Conservation (phyloP, 345 rosid species). For the Brassica rapa region DNA sequence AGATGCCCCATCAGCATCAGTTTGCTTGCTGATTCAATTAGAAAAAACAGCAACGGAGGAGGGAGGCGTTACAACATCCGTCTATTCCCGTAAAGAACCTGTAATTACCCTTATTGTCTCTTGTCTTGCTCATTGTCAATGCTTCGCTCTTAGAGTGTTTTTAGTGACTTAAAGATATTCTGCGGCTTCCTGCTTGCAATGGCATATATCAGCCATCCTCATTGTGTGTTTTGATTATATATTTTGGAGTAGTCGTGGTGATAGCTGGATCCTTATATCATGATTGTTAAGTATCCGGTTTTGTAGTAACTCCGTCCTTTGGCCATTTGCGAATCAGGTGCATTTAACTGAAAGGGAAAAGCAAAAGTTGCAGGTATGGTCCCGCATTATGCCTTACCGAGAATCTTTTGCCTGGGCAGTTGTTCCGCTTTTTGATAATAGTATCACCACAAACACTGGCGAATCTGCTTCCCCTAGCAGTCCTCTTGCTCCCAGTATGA, state of each 20-base stretch:
- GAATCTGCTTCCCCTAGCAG: conserved; percentile 98
- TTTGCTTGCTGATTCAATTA: conserved; percentile 83
- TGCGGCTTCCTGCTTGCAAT: background rate
- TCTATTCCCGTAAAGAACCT: conserved; percentile 98
- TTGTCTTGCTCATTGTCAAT: conserved; percentile 16
- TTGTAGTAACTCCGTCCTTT: conserved; percentile 25
- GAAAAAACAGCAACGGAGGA: conserved; percentile 97
- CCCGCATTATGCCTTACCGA: conserved; percentile 95
- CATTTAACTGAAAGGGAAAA: conserved; percentile 91
- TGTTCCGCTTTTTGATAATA: conserved; percentile 95
- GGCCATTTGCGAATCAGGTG: conserved; percentile 54
- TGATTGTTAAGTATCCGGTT: background rate
- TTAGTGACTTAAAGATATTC: conserved; percentile 9
- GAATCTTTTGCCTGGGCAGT: conserved; percentile 99
- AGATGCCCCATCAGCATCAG: conserved; percentile 91
- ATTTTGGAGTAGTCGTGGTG: conserved; percentile 12
- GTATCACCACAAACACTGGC: conserved; percentile 64
- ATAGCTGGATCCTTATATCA: conserved; percentile 7
- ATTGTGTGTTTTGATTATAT: conserved; percentile 17
- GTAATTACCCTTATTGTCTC: conserved; percentile 51
- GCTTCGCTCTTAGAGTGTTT: conserved; percentile 21
- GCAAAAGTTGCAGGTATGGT: conserved; percentile 98
- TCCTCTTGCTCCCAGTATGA: conserved; percentile 87
- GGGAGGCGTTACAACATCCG: conserved; percentile 85
- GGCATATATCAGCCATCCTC: conserved; percentile 13